Base-by-base conservation (phyloP, 2,329 filamentous ascomycete genomes). In the Penicillium sp. region DNA sequence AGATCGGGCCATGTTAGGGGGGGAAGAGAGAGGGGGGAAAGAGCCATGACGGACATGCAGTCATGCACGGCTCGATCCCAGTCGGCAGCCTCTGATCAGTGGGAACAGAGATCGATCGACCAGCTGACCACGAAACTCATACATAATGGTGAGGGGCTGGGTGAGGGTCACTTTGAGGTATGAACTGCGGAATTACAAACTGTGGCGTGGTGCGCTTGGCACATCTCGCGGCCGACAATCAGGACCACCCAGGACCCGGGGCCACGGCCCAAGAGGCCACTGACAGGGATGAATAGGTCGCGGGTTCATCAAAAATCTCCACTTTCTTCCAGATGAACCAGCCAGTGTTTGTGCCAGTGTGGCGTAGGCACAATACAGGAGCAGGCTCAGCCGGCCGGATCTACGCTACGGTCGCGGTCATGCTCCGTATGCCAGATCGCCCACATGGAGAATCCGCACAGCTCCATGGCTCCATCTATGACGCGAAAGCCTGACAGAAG, bases 251-350 rank as follows among this genome's bases (percentile, higher is more conserved):
- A 27, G 27, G 27, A 31, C 22, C 27, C 27, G 4, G 27, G 27
- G 4, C 27, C 27, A 31, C 22, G 22, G 22, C 22, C 22, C 22
- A 22, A 22, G 22, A 22, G 22, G 22, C 22, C 22, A 27, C 24
- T 4, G 61, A 50, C 59, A 65, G 62, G 62, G 64, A 66, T 66
- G 39, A 54, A 56, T 47, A 46, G 60, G 65, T 66, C 60, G 54
- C 49, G 60, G 55, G 57, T 66, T 66, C 64, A 60, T 66, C 59
- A 61, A 59, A 58, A 33, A 27, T 58, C 63, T 60, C 63, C 64
- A 68, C 66, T 66, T 67, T 47, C 63, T 64, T 67, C 64, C 61
- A 67, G 63, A 63, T 59, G 61, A 60, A 60, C 54, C 53, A 60
- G 44, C 44, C 24, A 27, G 50, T 59, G 62, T 65, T 57, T 31